These are phyloP conservation scores for Penicillium canescens DNA, from an alignment of 495 filamentous ascomycete species.

Conservation along the genomic window DNA sequence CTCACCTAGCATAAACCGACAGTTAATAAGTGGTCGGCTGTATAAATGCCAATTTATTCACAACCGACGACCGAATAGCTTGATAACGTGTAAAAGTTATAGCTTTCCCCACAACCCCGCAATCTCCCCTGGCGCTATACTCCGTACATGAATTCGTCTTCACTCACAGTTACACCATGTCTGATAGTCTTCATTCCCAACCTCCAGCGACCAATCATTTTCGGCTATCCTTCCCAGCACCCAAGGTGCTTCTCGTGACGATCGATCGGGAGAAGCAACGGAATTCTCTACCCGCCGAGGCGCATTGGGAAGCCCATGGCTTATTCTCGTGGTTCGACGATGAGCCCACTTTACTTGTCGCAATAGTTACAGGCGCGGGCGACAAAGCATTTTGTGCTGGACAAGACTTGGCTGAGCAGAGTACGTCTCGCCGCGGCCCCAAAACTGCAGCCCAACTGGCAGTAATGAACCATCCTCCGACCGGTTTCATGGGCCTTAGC, in stretches of 20 bases:
- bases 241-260: slow-evolving; percentile 35
- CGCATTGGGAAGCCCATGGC: slow-evolving; percentile 44
- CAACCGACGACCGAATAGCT: too few species aligned
- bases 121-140: not conserved
- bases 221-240: slow-evolving; percentile 31
- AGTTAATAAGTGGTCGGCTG: too few species aligned
- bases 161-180: slow-evolving; percentile 3
- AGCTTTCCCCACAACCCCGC: not conserved
- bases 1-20: not conserved
- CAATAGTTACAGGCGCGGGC: slow-evolving; percentile 49
- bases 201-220: slow-evolving; percentile 20
- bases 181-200: slow-evolving; percentile 4
- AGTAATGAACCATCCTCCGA: slow-evolving; percentile 19
- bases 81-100: too few species aligned
- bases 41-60: too few species aligned
- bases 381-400: slow-evolving; percentile 54
- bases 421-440: slow-evolving; percentile 4
- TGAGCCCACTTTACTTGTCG: slow-evolving; percentile 48
- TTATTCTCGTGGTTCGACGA: slow-evolving; percentile 51
- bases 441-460: slow-evolving; percentile 8
- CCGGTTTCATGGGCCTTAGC: slow-evolving; percentile 31
- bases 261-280: slow-evolving; percentile 38
- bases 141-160: not conserved
- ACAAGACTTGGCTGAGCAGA: slow-evolving; percentile 40
- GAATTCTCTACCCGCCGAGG: slow-evolving; percentile 41